phyloP scores from a whole-genome alignment of 78 protist species.

The Paratrimastix pyriformis region DNA sequence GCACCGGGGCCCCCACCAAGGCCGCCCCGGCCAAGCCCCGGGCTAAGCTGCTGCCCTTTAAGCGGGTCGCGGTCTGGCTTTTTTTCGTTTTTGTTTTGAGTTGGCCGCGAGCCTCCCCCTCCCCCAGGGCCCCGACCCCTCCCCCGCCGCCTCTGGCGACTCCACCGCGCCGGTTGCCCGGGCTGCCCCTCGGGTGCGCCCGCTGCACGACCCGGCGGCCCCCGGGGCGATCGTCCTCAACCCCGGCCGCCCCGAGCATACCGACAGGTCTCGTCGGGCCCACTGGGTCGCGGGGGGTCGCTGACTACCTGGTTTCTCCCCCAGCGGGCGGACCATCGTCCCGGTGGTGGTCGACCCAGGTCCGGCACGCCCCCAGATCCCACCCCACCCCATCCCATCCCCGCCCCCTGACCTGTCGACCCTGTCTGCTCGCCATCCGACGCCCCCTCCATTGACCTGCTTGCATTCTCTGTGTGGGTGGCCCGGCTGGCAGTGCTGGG shows the following conservation, averaged over 20 bases:
- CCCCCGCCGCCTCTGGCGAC: no score
- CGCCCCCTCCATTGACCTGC: neutral
- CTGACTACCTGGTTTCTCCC: no score
- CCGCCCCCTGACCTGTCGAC: neutral
- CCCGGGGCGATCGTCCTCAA: neutral
- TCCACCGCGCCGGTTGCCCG: neutral
- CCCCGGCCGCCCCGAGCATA: neutral
- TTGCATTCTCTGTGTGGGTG: neutral
- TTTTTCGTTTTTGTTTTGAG: neutral
- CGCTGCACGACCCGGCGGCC: neutral
- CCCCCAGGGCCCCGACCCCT: no score
- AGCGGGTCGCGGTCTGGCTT: neutral
- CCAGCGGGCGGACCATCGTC: neutral
- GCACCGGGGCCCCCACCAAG: neutral
- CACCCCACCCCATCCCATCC: neutral
- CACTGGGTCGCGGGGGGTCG: no score
- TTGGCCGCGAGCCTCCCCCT: no score
- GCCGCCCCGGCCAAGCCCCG: neutral
- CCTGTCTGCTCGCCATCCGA: neutral
- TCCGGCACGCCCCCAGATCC: neutral
- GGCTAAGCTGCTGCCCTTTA: neutral
- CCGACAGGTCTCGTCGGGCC: no score
- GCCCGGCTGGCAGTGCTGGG: neutral
- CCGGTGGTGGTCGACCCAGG: conserved; percentile 1
- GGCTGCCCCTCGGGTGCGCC: neutral